Evolutionary conservation across 768 basidiomycete genomes (phyloP), one percentile per base, ranked within the genome.

Genomic region (Nidula microcarpa): DNA sequence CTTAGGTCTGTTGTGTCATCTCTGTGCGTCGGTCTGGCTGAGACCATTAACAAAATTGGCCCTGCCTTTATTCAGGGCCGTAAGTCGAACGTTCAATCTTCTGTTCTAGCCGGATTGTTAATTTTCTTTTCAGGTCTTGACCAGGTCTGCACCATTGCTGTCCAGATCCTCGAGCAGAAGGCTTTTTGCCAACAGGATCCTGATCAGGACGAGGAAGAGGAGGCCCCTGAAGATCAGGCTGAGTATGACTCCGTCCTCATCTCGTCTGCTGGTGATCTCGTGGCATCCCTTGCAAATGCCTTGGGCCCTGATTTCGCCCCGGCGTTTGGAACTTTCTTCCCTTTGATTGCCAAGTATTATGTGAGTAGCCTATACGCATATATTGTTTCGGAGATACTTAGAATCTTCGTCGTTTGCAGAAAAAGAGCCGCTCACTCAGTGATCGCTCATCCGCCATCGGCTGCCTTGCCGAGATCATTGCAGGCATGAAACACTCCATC

Each of bases 171-270:
- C 43, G 91, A 94, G 66, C 89, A 94, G 70, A 97, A 96, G 73
- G 91, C 94, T 0, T 81, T 93, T 60, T 98, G 96, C 74, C 97
- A 99, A 69, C 89, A 94, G 68, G 94, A 96, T 63, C 93, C 94
- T 46, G 94, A 96, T 65, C 89, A 91, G 58, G 94, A 94, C 59
- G 91, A 93, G 58, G 80, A 80, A 4, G 90, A 90, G 23, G 91
- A 91, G 60, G 88, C 87, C 23, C 87, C 86, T 6, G 91, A 92
- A 66, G 91, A 92, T 57, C 87, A 89, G 62, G 94, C 95, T 1
- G 97, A 99, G 73, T 96, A 94, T 66, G 97, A 99, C 66, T 91
- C 95, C 3, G 91, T 97, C 51, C 80, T 99, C 53, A 90, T 98
- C 64, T 91, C 91, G 30, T 87, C 94, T 23, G 96, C 96, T 30